Evolutionary conservation across 805 yeast genomes (phyloP).

Genomic region (Cyberlindnera samutprakarnensis): DNA sequence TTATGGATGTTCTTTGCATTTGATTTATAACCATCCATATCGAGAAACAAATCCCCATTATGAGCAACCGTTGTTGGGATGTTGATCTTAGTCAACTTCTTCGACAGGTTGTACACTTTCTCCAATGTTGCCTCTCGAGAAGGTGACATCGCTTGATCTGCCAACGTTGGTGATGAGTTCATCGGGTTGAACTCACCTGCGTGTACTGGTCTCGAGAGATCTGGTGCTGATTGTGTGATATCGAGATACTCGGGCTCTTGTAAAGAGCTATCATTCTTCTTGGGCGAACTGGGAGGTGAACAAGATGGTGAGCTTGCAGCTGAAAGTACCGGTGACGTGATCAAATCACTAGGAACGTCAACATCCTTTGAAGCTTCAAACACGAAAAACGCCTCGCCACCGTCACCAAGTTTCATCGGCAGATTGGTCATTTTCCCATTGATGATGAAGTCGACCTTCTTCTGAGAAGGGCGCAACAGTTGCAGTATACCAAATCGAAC

Average conservation of each 20-base stretch:
- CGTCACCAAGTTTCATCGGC: slow-evolving; percentile 96
- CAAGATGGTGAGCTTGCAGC: slow-evolving; percentile 15
- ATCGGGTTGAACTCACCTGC: not conserved
- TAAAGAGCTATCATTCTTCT: slow-evolving; percentile 8
- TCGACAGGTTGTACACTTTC: slow-evolving; percentile 55
- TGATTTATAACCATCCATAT: slow-evolving; percentile 94
- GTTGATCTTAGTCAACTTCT: slow-evolving; percentile 57
- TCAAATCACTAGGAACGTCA: slow-evolving; percentile 63
- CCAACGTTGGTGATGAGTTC: no score
- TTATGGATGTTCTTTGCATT: slow-evolving; percentile 69
- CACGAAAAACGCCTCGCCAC: slow-evolving; percentile 96
- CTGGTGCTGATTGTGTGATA: slow-evolving; percentile 24
- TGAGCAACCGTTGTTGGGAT: slow-evolving; percentile 84
- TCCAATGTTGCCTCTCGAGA: slow-evolving; percentile 41
- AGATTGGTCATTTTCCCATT: slow-evolving; percentile 75
- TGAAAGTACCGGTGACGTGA: slow-evolving; percentile 28
- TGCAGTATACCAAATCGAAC: slow-evolving; percentile 94
- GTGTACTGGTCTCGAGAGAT: slow-evolving; percentile 4
- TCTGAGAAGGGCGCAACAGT: slow-evolving; percentile 87
- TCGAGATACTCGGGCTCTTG: slow-evolving; percentile 47
- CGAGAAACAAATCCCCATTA: slow-evolving; percentile 84
- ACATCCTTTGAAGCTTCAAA: slow-evolving; percentile 67
- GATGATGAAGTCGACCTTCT: slow-evolving; percentile 82
- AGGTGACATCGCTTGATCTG: slow-evolving; percentile 11
- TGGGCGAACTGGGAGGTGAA: slow-evolving; percentile 21